Conservation (phyloP, 2,329 filamentous ascomycete species). For the Teratosphaeria nubilosa region DNA sequence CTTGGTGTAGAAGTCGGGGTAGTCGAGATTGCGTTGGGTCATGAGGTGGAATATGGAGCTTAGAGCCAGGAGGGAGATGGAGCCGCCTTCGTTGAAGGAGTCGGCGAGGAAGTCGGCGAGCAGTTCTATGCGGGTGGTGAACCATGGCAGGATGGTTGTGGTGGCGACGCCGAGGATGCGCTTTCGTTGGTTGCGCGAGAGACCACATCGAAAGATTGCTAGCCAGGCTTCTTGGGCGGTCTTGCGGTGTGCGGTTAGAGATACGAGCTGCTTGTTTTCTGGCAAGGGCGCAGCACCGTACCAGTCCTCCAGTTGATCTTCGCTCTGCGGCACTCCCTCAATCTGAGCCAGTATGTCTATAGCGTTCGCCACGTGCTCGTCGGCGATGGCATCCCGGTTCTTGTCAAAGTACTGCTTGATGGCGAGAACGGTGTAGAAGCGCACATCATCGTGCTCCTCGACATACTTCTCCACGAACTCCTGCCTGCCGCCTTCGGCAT, state of each 20-base stretch:
- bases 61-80: constrained; percentile 75
- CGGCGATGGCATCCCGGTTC: constrained; percentile 5
- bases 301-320: constrained; percentile 58
- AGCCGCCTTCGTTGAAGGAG: constrained; percentile 78
- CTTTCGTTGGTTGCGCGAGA: constrained; percentile 68
- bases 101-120: constrained; percentile 96
- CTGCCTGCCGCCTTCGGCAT: constrained; percentile 50
- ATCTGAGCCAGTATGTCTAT: constrained; percentile 56
- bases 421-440: constrained; percentile 69
- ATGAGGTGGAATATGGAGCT: constrained; percentile 95
- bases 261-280: constrained; percentile 45
- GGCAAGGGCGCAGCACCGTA: constrained; percentile 49
- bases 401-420: constrained; percentile 47
- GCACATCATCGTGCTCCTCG: constrained; percentile 71
- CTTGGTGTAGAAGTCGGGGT: constrained; percentile 71
- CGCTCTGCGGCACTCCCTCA: constrained; percentile 58
- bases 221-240: constrained; percentile 83
- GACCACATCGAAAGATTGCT: constrained; percentile 56
- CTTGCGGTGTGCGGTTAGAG: constrained; percentile 62
- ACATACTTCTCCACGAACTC: constrained; percentile 72
- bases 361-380: constrained; percentile 42
- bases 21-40: constrained; percentile 86
- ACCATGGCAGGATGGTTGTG: constrained; percentile 76
- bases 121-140: constrained; percentile 66
- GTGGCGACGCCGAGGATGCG: constrained; percentile 65